Percentiles rank a stretch among this genome's conserved stretches.
Conservation (phyloP, 495 filamentous ascomycete genomes). For the Hyaloscypha bicolor region DNA sequence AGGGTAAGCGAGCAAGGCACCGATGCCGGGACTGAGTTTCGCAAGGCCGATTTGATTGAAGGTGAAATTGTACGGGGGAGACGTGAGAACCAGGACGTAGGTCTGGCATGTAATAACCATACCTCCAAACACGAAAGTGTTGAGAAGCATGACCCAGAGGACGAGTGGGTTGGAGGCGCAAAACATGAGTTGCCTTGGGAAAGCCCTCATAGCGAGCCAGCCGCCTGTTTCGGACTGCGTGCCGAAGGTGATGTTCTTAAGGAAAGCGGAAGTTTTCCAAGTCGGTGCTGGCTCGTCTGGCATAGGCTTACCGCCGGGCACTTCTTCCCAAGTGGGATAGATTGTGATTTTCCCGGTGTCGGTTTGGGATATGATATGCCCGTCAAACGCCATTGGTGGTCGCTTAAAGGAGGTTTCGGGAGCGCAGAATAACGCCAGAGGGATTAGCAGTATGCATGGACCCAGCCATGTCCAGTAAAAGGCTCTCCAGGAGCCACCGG, state of each 20-base stretch:
- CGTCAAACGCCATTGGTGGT: conserved; percentile 14
- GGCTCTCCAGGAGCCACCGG: conserved; percentile 2
- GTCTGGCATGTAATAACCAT: conserved; percentile 10
- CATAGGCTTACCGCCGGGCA: not conserved
- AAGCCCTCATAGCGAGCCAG: not conserved
- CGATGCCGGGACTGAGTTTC: conserved; percentile 11
- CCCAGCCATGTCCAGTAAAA: conserved; percentile 13
- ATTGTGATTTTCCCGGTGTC: not conserved
- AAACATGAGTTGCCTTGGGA: not conserved
- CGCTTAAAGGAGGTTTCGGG: conserved; percentile 16
- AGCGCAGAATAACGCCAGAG: not conserved
- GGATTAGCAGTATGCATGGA: not conserved
- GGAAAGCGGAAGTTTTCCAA: not conserved
- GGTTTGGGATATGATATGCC: conserved; percentile 6
- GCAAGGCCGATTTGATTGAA: conserved; percentile 6
- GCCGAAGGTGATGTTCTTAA: not conserved
- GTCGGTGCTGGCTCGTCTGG: not conserved
- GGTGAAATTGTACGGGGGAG: conserved; percentile 11
- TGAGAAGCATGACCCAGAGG: conserved; percentile 16
- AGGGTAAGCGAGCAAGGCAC: conserved; percentile 16
- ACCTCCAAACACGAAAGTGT: conserved; percentile 14
- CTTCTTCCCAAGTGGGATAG: conserved; percentile 9
- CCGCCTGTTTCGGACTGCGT: not conserved
- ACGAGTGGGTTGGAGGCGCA: conserved; percentile 14
- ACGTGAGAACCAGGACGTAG: not conserved